Evolutionary conservation across 768 basidiomycete species (phyloP).

Genomic region (Termitomyces titanicus): DNA sequence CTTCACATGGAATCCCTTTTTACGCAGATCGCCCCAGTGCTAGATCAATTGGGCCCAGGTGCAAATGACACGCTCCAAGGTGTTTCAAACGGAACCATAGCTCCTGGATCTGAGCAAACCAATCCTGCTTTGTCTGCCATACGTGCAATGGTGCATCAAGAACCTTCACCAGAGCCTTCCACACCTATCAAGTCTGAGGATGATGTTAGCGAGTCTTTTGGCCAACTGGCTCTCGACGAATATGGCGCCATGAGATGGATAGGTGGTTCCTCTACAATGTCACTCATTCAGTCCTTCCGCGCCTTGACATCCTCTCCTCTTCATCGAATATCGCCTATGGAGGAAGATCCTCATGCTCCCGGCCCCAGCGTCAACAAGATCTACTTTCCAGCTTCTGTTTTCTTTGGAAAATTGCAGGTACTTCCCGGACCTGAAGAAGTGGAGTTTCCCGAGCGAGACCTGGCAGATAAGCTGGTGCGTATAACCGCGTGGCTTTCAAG

Average conservation of each 20-base stretch:
- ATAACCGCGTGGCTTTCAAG: conserved; percentile 11
- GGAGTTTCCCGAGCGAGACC: conserved; percentile 79
- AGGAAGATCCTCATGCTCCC: conserved; percentile 76
- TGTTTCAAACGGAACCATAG: conserved; percentile 26
- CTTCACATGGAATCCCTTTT: conserved; percentile 89
- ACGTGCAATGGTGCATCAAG: conserved; percentile 34
- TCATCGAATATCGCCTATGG: conserved; percentile 78
- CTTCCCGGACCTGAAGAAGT: conserved; percentile 83
- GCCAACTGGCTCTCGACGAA: conserved; percentile 84
- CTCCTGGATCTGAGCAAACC: conserved; percentile 32
- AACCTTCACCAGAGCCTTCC: conserved; percentile 31
- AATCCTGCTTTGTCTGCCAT: conserved; percentile 32
- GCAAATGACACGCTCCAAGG: conserved; percentile 36
- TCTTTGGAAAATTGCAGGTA: conserved; percentile 82
- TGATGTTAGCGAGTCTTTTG: conserved; percentile 82
- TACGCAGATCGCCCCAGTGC: conserved; percentile 73
- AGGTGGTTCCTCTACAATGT: conserved; percentile 89
- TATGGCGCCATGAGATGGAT: conserved; percentile 92
- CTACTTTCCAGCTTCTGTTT: conserved; percentile 85
- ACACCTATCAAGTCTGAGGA: conserved; percentile 59
- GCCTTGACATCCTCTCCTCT: conserved; percentile 70
- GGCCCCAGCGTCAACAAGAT: conserved; percentile 80
- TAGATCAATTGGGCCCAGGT: conserved; percentile 66
- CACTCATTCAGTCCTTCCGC: conserved; percentile 84
- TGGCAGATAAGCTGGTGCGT: conserved; percentile 83